phyloP scores from a whole-genome alignment of 352 stramenopile genomes.

The Globisporangium camurandrum region DNA sequence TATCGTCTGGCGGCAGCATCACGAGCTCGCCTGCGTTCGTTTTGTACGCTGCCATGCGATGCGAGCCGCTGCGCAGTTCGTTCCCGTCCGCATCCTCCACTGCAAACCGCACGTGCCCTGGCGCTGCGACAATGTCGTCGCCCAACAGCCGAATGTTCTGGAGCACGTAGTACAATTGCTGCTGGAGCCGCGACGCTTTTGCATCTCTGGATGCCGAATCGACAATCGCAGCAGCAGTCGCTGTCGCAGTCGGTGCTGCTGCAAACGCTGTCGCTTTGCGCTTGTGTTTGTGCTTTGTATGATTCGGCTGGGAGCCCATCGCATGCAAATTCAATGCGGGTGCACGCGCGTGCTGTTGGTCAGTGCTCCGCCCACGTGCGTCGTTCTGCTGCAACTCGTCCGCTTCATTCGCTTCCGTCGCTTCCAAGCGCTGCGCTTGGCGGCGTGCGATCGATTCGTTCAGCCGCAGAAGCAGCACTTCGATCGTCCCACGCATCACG shows the following conservation, averaged over 20 bases:
- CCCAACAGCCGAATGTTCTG: conserved; percentile 37
- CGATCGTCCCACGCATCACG: conserved; percentile 81
- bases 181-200: conserved; percentile 33
- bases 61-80: conserved; percentile 29
- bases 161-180: conserved; percentile 39
- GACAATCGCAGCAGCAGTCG: conserved; percentile 1
- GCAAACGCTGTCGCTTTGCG: conserved; percentile 15
- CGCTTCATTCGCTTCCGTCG: conserved; percentile 1
- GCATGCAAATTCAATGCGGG: too few species aligned
- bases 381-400: conserved; percentile 8
- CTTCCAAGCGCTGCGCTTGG: conserved; percentile 4
- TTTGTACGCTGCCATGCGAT: conserved; percentile 23
- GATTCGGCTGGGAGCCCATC: not conserved
- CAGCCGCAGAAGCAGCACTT: conserved; percentile 62
- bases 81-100: conserved; percentile 30
- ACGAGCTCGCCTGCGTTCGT: conserved; percentile 9
- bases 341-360: not conserved
- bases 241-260: conserved; percentile 9
- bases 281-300: conserved; percentile 7
- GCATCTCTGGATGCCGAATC: conserved; percentile 19
- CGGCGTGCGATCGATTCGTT: conserved; percentile 15
- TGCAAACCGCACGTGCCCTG: conserved; percentile 36
- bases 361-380: conserved; percentile 3
- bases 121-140: conserved; percentile 27
- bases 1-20: conserved; percentile 7